These are phyloP conservation scores for Euptelea pleiosperma DNA, from an alignment of 164 flowering plant species.

Conservation along the genomic window DNA sequence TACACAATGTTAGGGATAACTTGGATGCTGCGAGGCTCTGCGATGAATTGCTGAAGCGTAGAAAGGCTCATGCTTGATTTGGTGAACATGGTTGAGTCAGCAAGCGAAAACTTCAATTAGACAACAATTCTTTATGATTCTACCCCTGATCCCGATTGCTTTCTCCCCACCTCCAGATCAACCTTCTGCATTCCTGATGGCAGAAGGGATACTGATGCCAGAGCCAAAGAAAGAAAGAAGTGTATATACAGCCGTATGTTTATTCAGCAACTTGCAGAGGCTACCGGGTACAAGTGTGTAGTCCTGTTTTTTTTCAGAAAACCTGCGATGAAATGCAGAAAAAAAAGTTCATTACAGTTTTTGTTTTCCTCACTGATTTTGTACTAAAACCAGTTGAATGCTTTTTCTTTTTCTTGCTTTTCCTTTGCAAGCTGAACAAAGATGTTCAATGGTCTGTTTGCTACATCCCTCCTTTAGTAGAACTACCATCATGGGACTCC, in stretches of 20 bases:
- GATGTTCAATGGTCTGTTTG: too few species aligned
- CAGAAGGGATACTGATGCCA: background rate
- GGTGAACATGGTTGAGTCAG: background rate
- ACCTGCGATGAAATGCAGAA: background rate
- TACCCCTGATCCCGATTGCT: background rate
- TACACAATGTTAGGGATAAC: conserved; percentile 80
- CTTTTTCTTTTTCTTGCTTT: background rate
- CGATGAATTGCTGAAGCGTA: conserved; percentile 55
- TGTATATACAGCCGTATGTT: background rate
- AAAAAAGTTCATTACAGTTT: background rate
- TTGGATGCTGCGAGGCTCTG: conserved; percentile 75
- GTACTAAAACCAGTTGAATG: background rate
- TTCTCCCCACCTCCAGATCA: background rate
- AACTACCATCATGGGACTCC: background rate
- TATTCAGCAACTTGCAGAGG: too few species aligned
- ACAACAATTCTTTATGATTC: background rate
- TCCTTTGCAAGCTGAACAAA: too few species aligned
- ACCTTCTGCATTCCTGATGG: background rate
- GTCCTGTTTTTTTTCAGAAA: too few species aligned
- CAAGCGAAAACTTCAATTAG: background rate
- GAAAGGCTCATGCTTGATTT: conserved; percentile 12
- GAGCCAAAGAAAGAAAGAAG: background rate
- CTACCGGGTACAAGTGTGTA: too few species aligned
- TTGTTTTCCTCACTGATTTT: too few species aligned
- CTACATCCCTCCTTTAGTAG: background rate